Evolutionary conservation across 2,329 filamentous ascomycete species (phyloP).

Genomic region (Colletotrichum agaves): DNA sequence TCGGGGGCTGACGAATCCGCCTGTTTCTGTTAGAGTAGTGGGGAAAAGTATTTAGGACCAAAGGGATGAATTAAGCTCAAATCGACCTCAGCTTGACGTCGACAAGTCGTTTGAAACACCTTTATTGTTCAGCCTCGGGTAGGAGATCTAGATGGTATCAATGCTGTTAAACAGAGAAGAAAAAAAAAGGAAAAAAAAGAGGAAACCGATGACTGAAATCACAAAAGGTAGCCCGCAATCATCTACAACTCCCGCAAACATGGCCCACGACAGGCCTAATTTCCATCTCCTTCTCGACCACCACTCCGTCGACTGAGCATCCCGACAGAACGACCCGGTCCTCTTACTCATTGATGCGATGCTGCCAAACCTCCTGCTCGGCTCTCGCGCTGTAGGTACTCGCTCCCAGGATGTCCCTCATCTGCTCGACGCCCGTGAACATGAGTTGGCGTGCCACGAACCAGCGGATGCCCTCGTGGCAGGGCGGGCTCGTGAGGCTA

Average conservation of each 20-base stretch:
- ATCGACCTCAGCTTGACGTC: background rate
- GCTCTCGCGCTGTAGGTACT: constrained; percentile 56
- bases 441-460: constrained; percentile 46
- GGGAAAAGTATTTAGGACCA: background rate
- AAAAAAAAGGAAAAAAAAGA: background rate
- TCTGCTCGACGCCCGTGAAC: constrained; percentile 56
- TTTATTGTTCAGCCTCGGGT: background rate
- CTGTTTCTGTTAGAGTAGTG: constrained; percentile 17
- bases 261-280: background rate
- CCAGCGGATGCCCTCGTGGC: constrained; percentile 57
- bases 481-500: constrained; percentile 59
- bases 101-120: background rate
- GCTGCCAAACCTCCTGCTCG: constrained; percentile 58
- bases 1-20: background rate
- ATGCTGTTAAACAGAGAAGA: background rate
- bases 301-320: background rate
- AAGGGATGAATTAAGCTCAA: constrained; percentile 13
- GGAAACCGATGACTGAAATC: background rate
- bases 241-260: background rate
- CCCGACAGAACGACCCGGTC: background rate
- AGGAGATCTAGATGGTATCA: constrained; percentile 28
- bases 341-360: constrained; percentile 54
- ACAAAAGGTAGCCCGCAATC: background rate
- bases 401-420: constrained; percentile 56
- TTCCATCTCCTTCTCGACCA: background rate